Conservation (phyloP, 305 asterid species). For the Striga hermonthica region DNA sequence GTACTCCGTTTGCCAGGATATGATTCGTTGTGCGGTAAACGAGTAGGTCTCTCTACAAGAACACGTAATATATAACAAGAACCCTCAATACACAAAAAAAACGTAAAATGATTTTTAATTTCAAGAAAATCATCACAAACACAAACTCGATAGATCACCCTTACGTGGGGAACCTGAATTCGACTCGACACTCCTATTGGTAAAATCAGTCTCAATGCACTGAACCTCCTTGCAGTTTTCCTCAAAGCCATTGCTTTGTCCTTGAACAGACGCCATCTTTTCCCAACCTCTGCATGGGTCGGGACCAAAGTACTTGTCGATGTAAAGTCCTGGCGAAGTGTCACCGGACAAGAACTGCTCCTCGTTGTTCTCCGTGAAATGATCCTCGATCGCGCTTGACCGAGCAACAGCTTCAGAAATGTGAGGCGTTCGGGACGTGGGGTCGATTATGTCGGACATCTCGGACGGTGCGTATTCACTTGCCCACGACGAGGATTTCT, state of each 20-base stretch:
- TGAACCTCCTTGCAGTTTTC: constrained; percentile 68
- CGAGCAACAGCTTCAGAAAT: constrained; percentile 36
- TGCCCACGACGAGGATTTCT: constrained; percentile 48
- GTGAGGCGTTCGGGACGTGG: constrained; percentile 44
- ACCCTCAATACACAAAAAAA: constrained; percentile 11
- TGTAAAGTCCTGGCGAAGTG: constrained; percentile 66
- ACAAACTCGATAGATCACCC: background rate
- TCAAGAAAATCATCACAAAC: background rate
- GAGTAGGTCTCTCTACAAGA: constrained; percentile 37
- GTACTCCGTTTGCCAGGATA: background rate
- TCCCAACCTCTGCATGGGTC: constrained; percentile 93
- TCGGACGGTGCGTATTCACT: constrained; percentile 71
- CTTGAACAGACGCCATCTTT: constrained; percentile 43
- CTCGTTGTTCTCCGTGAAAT: constrained; percentile 50
- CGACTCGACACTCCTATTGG: constrained; percentile 25
- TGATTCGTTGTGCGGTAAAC: constrained; percentile 40
- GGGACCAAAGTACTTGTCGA: constrained; percentile 94
- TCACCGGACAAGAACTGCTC: constrained; percentile 65
- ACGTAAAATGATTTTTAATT: background rate
- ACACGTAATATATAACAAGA: background rate
- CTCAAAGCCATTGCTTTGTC: constrained; percentile 36
- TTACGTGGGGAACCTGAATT: constrained; percentile 31
- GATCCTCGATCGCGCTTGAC: constrained; percentile 39
- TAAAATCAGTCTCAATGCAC: constrained; percentile 47
- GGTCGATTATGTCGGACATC: constrained; percentile 60